These are phyloP conservation scores for Pulveroboletus sp. DNA, from an alignment of 768 basidiomycete genomes.

Conservation along the genomic window DNA sequence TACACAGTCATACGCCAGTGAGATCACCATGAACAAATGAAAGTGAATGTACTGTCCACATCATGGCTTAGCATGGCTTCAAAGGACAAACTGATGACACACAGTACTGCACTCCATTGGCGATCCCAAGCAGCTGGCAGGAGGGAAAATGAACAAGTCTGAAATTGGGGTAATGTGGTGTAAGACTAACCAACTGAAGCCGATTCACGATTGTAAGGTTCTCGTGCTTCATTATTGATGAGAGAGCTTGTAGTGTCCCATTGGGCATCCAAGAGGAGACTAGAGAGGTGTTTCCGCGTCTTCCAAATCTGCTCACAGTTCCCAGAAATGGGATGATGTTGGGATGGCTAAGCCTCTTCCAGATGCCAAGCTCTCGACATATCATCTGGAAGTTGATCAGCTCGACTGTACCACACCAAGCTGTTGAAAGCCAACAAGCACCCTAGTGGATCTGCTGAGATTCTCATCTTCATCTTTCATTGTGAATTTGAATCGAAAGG, in stretches of 20 bases:
- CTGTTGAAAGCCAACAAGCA: background rate
- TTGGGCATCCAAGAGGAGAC: slow-evolving; percentile 6
- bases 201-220: background rate
- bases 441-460: background rate
- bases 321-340: slow-evolving; percentile 14
- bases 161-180: too few relatives aligned
- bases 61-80: too few relatives aligned
- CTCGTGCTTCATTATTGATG: background rate
- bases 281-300: background rate
- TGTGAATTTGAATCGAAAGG: background rate
- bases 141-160: background rate
- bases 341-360: slow-evolving; percentile 18
- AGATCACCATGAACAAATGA: slow-evolving; percentile 13
- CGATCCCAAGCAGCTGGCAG: slow-evolving; percentile 10
- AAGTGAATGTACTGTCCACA: slow-evolving; percentile 11
- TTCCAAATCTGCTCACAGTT: slow-evolving; percentile 21
- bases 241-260: background rate
- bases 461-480: background rate
- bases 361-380: slow-evolving; percentile 8
- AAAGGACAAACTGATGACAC: background rate
- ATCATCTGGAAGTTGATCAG: background rate
- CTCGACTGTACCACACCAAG: too few relatives aligned
- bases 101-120: slow-evolving; percentile 8
- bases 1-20: background rate
- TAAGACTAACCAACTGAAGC: slow-evolving; percentile 7